Evolutionary conservation across 2,329 filamentous ascomycete species (phyloP).

Genomic region (Hymenoscyphus occultus): DNA sequence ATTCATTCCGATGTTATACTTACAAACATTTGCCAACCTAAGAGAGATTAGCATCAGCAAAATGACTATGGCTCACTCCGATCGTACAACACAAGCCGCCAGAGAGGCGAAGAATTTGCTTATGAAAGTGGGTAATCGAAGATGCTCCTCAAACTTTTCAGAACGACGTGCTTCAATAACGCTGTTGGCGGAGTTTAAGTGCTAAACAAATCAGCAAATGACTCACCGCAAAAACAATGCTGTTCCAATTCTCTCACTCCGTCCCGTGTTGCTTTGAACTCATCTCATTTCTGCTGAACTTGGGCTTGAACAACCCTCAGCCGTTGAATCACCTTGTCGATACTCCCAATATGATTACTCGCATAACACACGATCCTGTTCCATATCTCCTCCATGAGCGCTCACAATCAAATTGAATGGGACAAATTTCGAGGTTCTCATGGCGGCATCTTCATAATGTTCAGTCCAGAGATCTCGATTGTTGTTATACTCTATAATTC

Average conservation of each 20-base stretch:
- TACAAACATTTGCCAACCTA: too few species aligned
- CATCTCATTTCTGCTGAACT: conserved; percentile 4
- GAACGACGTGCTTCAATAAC: conserved; percentile 9
- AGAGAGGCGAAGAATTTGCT: conserved; percentile 10
- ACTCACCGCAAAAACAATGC: neutral
- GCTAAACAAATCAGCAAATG: neutral
- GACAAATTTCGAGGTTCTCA: neutral
- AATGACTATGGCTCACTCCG: neutral
- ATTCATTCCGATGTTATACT: neutral
- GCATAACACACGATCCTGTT: neutral
- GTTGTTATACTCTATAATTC: neutral
- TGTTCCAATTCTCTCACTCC: neutral
- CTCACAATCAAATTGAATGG: neutral
- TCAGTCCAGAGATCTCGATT: neutral
- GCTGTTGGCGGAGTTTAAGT: conserved; percentile 2
- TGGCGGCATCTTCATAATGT: conserved; percentile 4
- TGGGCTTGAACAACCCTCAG: neutral
- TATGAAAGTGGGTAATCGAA: conserved; percentile 3
- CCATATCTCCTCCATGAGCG: neutral
- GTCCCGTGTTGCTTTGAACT: conserved; percentile 5
- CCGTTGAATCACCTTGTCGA: conserved; percentile 1
- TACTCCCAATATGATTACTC: neutral
- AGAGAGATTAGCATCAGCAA: neutral
- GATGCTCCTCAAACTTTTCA: neutral
- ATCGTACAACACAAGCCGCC: conserved; percentile 4